Evolutionary conservation across 345 rosid species (phyloP), one percentile per base, ranked within the genome.

Genomic region (Turritis glabra): DNA sequence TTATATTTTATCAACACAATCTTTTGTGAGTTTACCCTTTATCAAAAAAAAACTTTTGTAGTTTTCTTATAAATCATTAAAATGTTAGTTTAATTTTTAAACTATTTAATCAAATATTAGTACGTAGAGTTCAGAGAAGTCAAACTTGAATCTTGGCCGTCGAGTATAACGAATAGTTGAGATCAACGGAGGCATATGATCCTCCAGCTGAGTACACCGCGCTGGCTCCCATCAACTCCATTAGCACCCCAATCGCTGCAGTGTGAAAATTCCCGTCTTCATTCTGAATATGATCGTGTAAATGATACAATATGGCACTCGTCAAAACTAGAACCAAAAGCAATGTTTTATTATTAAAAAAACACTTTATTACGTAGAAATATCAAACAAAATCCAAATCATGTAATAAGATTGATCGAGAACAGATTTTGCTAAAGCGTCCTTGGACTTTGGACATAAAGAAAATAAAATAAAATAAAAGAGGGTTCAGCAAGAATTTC

Each of bases 61-160:
- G 27, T 26, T 26, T 26, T 5, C 27, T 26, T 26, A 26, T 32
- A 32, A n/a, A n/a, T 32, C 37, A 32, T 2, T 9, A 33, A 8
- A 37, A 1, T 12, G 15, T 37, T 38, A 13, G 1, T 38, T 3
- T 35, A 38, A 13, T 12, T 12, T 12, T 4, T 3, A 38, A 38
- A 12, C 5, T 37, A 37, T 11, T 14, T 1, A 13, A 38, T 38
- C 5, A 38, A 38, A 38, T 38, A 4, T 38, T 38, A 41, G 43
- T 4, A n/a, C n/a, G n/a, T n/a, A 38, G 0, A 1, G 7, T 5
- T 21, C 51, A 56, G 32, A 13, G 54, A 58, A 52, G 14, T 21
- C 69, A 41, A 33, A 47, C 65, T 8, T 65, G 57, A 48, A 47
- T 29, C 29, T 65, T 65, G 18, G 44, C 44, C 1, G 44, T 29